Evolutionary conservation across 2,329 filamentous ascomycete species (phyloP), one percentile per base, ranked within the genome.

Genomic region (Talaromyces sp.): DNA sequence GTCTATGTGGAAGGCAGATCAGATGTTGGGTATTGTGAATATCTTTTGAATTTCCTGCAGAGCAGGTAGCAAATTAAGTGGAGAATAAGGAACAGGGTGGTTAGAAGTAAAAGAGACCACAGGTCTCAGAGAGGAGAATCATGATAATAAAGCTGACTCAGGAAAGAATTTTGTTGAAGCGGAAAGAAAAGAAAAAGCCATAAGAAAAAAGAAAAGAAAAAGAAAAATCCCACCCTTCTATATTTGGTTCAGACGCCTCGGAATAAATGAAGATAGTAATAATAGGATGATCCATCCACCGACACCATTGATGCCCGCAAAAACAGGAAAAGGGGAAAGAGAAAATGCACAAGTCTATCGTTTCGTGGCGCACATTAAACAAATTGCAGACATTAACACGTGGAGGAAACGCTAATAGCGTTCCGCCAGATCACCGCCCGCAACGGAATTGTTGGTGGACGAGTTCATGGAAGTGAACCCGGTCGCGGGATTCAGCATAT

Each of bases 371-470:
- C 67, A 57, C 68, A 67, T 71, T 53, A 69, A 55, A 62, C 45
- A 57, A 55, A 58, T 57, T 50, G 48, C 16, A 42, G 51, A 54
- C 50, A 49, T 52, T 41, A 47, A 43, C 36, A 55, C 17, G 29
- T 16, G 30, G 33, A 36, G 30, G 14, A n/a, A 27, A 9, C 37
- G 52, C 57, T 67, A 79, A 57, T 77, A 73, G 47, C 83, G 77
- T 60, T 87, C 85, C 67, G 82, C 81, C 51, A 89, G 75, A 67
- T 89, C 86, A 49, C 83, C 84, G 33, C 90, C 90, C 20, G 89
- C 86, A 55, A 94, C 78, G 62, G 90, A 96, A 67, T 87, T 90
- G 41, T 83, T 85, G 37, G 88, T 83, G 40, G 90, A 94, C 52
- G 88, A 92, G 61, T 86, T 86, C 49, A 89, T 89, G 56, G 89